Evolutionary conservation across 2,329 filamentous ascomycete genomes (phyloP).

Genomic region (Venturia effusa): DNA sequence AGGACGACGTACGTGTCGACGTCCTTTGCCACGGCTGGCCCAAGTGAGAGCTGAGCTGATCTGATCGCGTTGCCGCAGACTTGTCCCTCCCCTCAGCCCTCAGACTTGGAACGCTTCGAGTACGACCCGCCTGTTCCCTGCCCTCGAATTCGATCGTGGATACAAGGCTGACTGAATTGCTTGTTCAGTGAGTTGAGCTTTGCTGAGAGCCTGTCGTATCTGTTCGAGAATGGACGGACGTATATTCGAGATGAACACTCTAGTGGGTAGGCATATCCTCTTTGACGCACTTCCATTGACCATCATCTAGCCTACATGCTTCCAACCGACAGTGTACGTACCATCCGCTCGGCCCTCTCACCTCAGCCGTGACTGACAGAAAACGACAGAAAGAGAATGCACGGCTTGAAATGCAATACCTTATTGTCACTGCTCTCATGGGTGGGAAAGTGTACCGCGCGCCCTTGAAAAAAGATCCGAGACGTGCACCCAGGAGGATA

Average conservation of each 20-base stretch:
- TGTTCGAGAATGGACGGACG: slow-evolving; percentile 15
- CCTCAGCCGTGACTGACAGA: not conserved
- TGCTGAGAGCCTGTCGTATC: slow-evolving; percentile 13
- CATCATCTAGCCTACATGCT: slow-evolving; percentile 14
- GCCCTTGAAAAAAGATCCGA: slow-evolving; percentile 18
- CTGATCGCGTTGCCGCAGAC: not conserved
- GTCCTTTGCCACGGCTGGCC: not conserved
- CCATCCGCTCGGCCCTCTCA: not conserved
- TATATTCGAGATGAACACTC: slow-evolving; percentile 13
- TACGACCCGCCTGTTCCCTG: not conserved
- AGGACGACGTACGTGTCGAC: not conserved
- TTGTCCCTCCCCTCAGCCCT: not conserved
- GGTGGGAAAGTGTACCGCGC: slow-evolving; percentile 25
- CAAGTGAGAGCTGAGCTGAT: not conserved
- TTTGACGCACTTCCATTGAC: not conserved
- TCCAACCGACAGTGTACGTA: slow-evolving; percentile 16
- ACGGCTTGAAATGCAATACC: slow-evolving; percentile 28
- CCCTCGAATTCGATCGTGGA: not conserved
- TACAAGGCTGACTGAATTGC: not conserved
- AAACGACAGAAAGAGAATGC: slow-evolving; percentile 24
- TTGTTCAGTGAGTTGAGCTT: slow-evolving; percentile 11
- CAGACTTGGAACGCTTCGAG: not conserved
- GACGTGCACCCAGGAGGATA: slow-evolving; percentile 23
- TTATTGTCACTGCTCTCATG: slow-evolving; percentile 27
- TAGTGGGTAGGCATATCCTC: slow-evolving; percentile 10